Evolutionary conservation across 768 basidiomycete species (phyloP), one percentile per base, ranked within the genome.

Genomic region (Butyriboletus loyo): DNA sequence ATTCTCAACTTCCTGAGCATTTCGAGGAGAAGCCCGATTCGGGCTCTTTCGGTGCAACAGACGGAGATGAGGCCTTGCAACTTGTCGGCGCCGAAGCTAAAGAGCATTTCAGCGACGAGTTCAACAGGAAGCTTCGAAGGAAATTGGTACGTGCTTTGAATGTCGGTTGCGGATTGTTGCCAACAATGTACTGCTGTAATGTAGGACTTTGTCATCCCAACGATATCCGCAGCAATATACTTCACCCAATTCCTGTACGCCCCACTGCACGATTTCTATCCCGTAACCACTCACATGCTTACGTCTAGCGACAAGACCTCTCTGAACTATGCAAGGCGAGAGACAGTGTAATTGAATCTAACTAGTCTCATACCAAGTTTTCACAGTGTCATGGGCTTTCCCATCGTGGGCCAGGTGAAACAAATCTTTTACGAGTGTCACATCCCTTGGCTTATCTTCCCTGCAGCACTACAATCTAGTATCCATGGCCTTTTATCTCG

Each of bases 311-410:
- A 87, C 65, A 87, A 87, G 73, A 85, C 84, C 5, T 80, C 82
- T 13, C 63, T 86, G 35, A 85, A 85, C 62, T 86, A 86, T 72
- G 84, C 85, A n/a, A 83, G 82, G 83, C 78, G 55, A 25, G 64
- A 49, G 11, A 37, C 21, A 19, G 17, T 13, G 4, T 25, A n/a
- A 19, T n/a, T n/a, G n/a, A 21, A 19, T 8, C 17, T 13, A 0
- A 34, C 22, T 5, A 19, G 7, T 8, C 6, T 25, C 38, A 24
- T 44, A 31, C 46, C 48, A 24, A 68, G 10, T 8, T 50, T 57
- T 25, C 24, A 10, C 45, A 83, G 82, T 57, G 78, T 86, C 54
- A 85, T 86, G 83, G 81, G 80, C 3, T 73, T 87, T 39, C 85
- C 85, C 2, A 83, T 86, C 56, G 74, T 66, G 4, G 84, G 84